Percentiles rank a stretch among this genome's conserved stretches.
Conservation (phyloP, 1,139 yeast genomes). For the Kodamaea anthophila region DNA sequence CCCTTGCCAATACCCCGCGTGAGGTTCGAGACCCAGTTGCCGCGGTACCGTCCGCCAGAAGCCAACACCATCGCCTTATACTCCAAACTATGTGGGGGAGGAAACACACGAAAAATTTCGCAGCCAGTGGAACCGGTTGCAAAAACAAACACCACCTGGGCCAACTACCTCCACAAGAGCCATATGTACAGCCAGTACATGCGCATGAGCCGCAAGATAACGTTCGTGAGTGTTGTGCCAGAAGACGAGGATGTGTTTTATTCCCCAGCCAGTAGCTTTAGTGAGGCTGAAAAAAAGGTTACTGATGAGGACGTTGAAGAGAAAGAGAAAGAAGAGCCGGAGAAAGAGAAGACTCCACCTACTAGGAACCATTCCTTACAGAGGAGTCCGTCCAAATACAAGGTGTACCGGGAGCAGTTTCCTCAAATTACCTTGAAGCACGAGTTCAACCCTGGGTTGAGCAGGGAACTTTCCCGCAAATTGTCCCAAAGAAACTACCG, state of each 20-base stretch:
- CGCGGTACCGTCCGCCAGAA: constrained; percentile 15
- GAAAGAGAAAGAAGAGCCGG: not conserved
- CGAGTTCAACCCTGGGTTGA: constrained; percentile 7
- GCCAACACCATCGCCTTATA: constrained; percentile 8
- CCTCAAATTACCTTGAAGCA: constrained; percentile 9
- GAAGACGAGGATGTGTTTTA: constrained; percentile 1
- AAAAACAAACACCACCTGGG: constrained; percentile 21
- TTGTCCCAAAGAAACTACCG: constrained; percentile 5
- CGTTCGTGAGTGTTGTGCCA: too few species aligned
- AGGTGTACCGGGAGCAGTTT: too few species aligned
- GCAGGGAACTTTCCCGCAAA: constrained; percentile 7
- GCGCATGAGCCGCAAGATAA: too few species aligned
- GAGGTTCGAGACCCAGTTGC: constrained; percentile 5
- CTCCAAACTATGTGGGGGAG: constrained; percentile 3
- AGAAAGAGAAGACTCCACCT: too few species aligned
- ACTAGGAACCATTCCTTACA: not conserved
- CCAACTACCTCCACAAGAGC: constrained; percentile 17
- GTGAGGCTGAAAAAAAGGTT: not conserved
- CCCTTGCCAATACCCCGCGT: too few species aligned
- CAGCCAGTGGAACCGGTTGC: constrained; percentile 17
- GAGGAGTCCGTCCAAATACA: not conserved
- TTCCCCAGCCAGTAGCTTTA: constrained; percentile 1
- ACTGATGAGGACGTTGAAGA: not conserved
- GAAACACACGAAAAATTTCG: not conserved
- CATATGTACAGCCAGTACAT: constrained; percentile 14